Conservation (phyloP, 2,329 filamentous ascomycete genomes). For the Trichoderma sp. region DNA sequence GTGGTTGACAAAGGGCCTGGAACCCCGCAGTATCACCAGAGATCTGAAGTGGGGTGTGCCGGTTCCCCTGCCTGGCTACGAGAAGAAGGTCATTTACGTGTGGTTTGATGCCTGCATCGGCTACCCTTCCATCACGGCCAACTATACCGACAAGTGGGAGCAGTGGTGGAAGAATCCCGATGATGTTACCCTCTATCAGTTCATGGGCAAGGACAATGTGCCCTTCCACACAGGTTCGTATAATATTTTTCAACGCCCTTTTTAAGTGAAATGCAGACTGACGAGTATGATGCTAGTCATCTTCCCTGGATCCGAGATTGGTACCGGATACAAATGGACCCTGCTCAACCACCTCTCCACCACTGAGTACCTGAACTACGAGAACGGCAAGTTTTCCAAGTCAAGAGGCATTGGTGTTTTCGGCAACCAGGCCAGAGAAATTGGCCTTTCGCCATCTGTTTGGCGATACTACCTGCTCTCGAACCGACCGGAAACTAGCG, state of each 20-base stretch:
- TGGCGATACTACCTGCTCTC: conserved; percentile 92
- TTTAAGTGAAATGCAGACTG: neutral
- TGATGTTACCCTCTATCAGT: conserved; percentile 86
- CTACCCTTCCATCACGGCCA: conserved; percentile 92
- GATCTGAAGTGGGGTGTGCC: conserved; percentile 87
- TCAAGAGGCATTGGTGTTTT: conserved; percentile 89
- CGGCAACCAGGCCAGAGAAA: conserved; percentile 84
- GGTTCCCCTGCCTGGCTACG: conserved; percentile 53
- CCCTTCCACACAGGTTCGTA: conserved; percentile 68
- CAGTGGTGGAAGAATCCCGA: conserved; percentile 93
- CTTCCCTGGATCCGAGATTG: conserved; percentile 85
- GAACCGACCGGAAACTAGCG: conserved; percentile 79
- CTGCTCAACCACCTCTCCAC: conserved; percentile 86
- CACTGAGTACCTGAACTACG: conserved; percentile 85
- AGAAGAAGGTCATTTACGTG: conserved; percentile 79
- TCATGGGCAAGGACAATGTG: conserved; percentile 78
- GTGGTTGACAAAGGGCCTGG: conserved; percentile 81
- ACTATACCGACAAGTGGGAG: conserved; percentile 86
- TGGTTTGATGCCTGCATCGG: conserved; percentile 94
- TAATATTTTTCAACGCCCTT: neutral
- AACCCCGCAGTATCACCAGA: conserved; percentile 85
- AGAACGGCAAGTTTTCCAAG: conserved; percentile 90
- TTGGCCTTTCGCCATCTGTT: conserved; percentile 80
- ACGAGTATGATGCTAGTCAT: conserved; percentile 45
- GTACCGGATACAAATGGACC: conserved; percentile 84